These are phyloP conservation scores for Nakaseomyces nivariensis DNA, from an alignment of 1,139 yeast genomes.

Conservation along the genomic window DNA sequence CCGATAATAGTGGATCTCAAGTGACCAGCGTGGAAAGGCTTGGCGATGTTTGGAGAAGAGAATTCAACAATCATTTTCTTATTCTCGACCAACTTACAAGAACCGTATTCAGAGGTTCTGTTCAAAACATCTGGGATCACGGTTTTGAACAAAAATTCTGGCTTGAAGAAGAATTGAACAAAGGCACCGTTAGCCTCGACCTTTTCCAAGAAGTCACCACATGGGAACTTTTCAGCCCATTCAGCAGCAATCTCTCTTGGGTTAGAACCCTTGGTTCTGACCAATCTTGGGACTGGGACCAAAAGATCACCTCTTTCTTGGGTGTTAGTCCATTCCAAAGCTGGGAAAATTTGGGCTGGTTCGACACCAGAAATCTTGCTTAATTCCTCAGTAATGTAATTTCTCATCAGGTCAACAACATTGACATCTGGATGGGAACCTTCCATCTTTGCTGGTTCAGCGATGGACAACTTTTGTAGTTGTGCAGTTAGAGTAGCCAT, in stretches of 20 bases:
- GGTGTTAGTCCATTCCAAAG: constrained; percentile 80
- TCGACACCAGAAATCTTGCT: constrained; percentile 66
- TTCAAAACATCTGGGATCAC: constrained; percentile 64
- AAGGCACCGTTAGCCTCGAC: constrained; percentile 86
- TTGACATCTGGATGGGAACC: constrained; percentile 25
- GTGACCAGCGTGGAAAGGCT: constrained; percentile 99
- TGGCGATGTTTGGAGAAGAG: constrained; percentile 96
- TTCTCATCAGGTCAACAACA: constrained; percentile 41
- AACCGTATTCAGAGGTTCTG: constrained; percentile 57
- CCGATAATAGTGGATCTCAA: constrained; percentile 96
- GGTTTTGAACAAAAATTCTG: constrained; percentile 52
- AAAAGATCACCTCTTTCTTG: constrained; percentile 88
- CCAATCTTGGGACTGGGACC: constrained; percentile 82
- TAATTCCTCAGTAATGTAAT: constrained; percentile 75
- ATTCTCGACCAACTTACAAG: constrained; percentile 62
- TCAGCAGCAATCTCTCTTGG: constrained; percentile 78
- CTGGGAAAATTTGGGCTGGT: constrained; percentile 59
- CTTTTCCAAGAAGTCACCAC: constrained; percentile 55
- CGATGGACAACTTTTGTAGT: constrained; percentile 16
- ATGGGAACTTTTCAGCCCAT: constrained; percentile 64
- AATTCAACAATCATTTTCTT: constrained; percentile 78
- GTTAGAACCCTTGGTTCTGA: constrained; percentile 71
- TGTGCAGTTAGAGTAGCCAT: constrained; percentile 10
- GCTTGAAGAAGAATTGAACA: constrained; percentile 76
- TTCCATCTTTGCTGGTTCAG: constrained; percentile 14